Base-by-base conservation (phyloP, 345 rosid species). In the Salix dunnii region DNA sequence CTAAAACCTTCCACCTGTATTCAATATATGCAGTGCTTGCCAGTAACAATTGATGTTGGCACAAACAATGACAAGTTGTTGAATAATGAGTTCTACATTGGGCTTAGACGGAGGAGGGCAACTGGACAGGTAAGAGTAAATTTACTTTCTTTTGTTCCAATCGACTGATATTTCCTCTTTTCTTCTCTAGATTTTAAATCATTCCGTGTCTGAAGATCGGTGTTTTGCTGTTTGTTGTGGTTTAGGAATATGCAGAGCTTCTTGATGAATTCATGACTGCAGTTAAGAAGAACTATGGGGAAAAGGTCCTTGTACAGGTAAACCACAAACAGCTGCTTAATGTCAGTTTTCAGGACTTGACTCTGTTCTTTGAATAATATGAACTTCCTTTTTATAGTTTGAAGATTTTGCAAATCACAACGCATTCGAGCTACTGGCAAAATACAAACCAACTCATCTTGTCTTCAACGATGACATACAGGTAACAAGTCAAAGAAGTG, bases 401-500 rank as follows among this genome's bases (percentile, higher is more conserved):
- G 99, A 95, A 87, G 99, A 95, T 84, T 95, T 95, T 79, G 99
- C 99, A 72, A 95, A 95, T 81, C 99, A 95, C 88, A 91, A 95
- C 42, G 99, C 98, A 13, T 95, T 93, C 69, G 89, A 90, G 65
- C 82, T 96, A 74, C 96, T 96, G 70, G 84, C 89, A 5, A 93
- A 87, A 76, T 93, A 93, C 77, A 85, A 92, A 46, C 70, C 92
- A 38, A 86, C 85, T 25, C 98, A 96, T 83, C 97, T 96, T 8
- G 97, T 96, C 81, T 93, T 93, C 91, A 96, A 96, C 16, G 99
- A 96, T 82, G 98, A 96, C 73, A 96, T 93, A 70, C 98, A 96
- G 91, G 99, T 90, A 69, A 67, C 63, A 46, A 14, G 23, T 68
- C 66, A 36, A 27, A 27, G 27, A 55, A 36, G 62, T 35, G 21